phyloP scores from a whole-genome alignment of 129 eudicot species.

The Scalesia atractyloides region DNA sequence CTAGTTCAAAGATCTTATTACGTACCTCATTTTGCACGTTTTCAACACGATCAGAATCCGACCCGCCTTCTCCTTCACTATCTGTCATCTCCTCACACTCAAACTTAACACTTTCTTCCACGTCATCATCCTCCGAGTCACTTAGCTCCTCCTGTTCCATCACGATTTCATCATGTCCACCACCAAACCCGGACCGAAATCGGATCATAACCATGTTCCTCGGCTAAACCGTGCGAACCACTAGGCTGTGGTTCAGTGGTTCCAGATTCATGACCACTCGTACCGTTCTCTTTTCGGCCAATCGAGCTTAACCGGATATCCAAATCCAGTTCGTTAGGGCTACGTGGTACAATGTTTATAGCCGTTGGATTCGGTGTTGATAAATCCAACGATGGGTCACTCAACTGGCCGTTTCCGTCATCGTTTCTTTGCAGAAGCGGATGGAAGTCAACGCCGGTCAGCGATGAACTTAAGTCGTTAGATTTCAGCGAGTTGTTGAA shows the following conservation, averaged over 20 bases:
- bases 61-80: constrained; percentile 73
- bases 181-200: constrained; percentile 36
- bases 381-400: constrained; percentile 22
- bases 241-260: constrained; percentile 24
- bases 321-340: constrained; percentile 69
- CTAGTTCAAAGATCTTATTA: background rate
- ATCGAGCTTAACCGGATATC: constrained; percentile 68
- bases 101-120: constrained; percentile 80
- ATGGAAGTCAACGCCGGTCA: constrained; percentile 67
- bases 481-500: constrained; percentile 46
- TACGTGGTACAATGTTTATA: constrained; percentile 34
- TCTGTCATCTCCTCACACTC: constrained; percentile 97
- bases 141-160: constrained; percentile 98
- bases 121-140: constrained; percentile 88
- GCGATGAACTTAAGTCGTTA: constrained; percentile 40
- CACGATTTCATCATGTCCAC: constrained; percentile 60
- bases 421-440: constrained; percentile 78
- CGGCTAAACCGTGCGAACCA: constrained; percentile 13
- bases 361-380: constrained; percentile 31
- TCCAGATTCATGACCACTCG: constrained; percentile 27
- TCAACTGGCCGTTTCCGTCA: constrained; percentile 33
- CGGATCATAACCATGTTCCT: constrained; percentile 27
- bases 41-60: constrained; percentile 53
- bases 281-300: constrained; percentile 44
- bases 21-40: constrained; percentile 59